Evolutionary conservation across 2,329 filamentous ascomycete species (phyloP), one percentile per base, ranked within the genome.

Genomic region (Setomelanomma holmii): DNA sequence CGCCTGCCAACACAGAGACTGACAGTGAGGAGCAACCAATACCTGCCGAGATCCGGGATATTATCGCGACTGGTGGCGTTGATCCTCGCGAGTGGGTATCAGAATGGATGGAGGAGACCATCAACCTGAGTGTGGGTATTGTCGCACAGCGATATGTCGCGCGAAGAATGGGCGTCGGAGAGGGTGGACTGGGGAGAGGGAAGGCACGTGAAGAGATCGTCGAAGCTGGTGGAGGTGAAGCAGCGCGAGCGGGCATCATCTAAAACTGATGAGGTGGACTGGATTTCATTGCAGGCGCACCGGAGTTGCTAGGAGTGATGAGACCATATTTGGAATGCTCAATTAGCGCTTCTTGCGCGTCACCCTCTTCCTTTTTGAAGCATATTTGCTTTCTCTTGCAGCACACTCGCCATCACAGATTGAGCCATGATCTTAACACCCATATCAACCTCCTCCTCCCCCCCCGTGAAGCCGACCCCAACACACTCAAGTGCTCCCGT

Each of bases 41-140:
- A 27, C 93, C 95, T 0, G 89, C 91, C 22, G 91, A 93, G 68
- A 97, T 99, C 65, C 83, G 85, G 19, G 90, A 93, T 61, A 96
- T 98, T 58, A 86, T 99, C 43, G 79, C 84, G 49, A 80, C 76
- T 45, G 86, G 86, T 14, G 86, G 86, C 8, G 91, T 98, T 2
- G 95, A 99, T 69, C 95, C 95, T 0, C 84, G 95, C 51, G 95
- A 99, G 75, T 99, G 95, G 95, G 90, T 96, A 33, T 89, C 93
- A 3, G 95, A 98, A 75, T 99, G 95, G 95, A 84, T 99, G 40
- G 93, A 98, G 78, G 93, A 98, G 78, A 79, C 87, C 0, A 81
- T 99, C 24, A 86, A 82, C 35, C 79, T 98, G 42, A 85, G 87
- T 3, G 85, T 96, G 0, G 93, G 95, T 16, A 80, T 96, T 6